Conservation (phyloP, 108 stramenopile species). For the Asterionellopsis glacialis region DNA sequence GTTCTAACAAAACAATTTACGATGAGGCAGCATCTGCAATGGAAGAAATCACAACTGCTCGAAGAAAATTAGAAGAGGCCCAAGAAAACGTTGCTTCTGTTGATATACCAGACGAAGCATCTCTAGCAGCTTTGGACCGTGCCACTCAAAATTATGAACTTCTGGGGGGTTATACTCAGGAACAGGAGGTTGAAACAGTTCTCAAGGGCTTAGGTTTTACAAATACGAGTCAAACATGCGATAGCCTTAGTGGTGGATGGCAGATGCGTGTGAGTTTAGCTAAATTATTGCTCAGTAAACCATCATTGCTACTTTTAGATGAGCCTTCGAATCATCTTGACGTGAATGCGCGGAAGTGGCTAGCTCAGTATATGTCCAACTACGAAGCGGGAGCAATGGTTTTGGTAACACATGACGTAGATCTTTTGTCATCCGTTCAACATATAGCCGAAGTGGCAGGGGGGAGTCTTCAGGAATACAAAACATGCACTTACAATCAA, state of each 20-base stretch:
- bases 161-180: slow-evolving; percentile 85
- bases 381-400: slow-evolving; percentile 80
- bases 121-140: slow-evolving; percentile 48
- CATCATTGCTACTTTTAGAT: slow-evolving; percentile 76
- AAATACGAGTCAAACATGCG: slow-evolving; percentile 71
- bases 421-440: slow-evolving; percentile 61
- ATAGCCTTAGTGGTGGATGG: slow-evolving; percentile 90
- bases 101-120: slow-evolving; percentile 53
- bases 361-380: slow-evolving; percentile 73
- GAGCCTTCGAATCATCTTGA: slow-evolving; percentile 88
- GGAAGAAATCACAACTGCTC: slow-evolving; percentile 55
- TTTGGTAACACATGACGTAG: slow-evolving; percentile 81
- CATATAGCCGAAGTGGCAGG: slow-evolving; percentile 81
- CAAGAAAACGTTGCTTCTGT: slow-evolving; percentile 31
- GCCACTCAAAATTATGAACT: slow-evolving; percentile 65
- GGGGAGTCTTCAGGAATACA: slow-evolving; percentile 47
- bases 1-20: slow-evolving; percentile 76
- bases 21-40: slow-evolving; percentile 90
- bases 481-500: slow-evolving; percentile 67
- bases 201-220: slow-evolving; percentile 87
- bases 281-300: slow-evolving; percentile 72
- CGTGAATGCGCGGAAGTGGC: slow-evolving; percentile 64
- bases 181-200: slow-evolving; percentile 73
- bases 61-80: slow-evolving; percentile 29
- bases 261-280: slow-evolving; percentile 93